Evolutionary conservation across 768 basidiomycete species (phyloP), one percentile per base, ranked within the genome.

Genomic region (Tremella fuciformis): DNA sequence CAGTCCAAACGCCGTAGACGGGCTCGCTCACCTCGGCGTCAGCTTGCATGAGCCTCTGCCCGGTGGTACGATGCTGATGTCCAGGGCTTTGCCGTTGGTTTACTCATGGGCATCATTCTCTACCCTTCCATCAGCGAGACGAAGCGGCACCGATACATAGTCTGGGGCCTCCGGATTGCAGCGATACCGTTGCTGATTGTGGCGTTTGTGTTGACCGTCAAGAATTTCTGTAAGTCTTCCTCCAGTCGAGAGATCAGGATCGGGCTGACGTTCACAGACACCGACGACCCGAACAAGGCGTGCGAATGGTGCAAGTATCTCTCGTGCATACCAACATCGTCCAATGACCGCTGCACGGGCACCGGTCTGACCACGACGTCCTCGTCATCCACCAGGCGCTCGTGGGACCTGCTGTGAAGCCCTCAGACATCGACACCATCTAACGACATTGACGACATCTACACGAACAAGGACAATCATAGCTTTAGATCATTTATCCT

Each of bases 101-200:
- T 97, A 8, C 83, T 98, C 8, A 81, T 86, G 37, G 89, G 88
- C 21, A 87, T 86, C 49, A 83, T 86, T 18, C 83, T 99, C 62
- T 91, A 92, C 73, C 94, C 94, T 4, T 84, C 94, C 13, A 88
- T 99, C 55, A 91, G 88, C 68, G 81, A 81, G 18, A 85, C 91
- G 1, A 87, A 81, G 55, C 81, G 86, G 0, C 91, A 92, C 71
- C 82, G 82, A 53, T 72, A 81, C 18, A 82, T 89, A 47, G 84
- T 87, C 73, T 90, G 88, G 85, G 78, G 65, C 39, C 83, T 88
- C 71, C 84, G 93, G 58, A 66, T 88, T 26, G 76, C 83, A 26
- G 89, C 90, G 1, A 80, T 91, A 42, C 87, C 89, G 1, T 61
- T 94, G 29, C 84, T 86, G 2, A 73, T 94, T 25, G 77, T 94